phyloP scores from a whole-genome alignment of 331 rosid genomes.

The Acacia pycnantha region DNA sequence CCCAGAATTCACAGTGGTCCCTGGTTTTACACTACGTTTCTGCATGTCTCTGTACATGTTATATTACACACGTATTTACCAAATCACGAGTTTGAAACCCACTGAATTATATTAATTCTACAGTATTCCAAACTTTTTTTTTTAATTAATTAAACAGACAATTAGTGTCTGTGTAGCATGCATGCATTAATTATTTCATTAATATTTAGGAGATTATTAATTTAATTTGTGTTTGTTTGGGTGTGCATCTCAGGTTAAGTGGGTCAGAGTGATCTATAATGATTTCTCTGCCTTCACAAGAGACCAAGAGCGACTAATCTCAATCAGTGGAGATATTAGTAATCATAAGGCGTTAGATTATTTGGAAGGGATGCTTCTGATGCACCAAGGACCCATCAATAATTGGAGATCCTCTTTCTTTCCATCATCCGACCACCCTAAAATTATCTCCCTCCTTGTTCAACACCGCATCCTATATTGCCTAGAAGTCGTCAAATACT shows the following conservation, averaged over 20 bases:
- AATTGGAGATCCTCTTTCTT: conserved; percentile 95
- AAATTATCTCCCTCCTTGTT: conserved; percentile 51
- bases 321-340: conserved; percentile 48
- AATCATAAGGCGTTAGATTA: conserved; percentile 59
- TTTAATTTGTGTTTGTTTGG: background rate
- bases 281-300: conserved; percentile 66
- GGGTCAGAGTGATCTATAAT: conserved; percentile 78
- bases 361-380: conserved; percentile 77
- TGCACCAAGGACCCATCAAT: conserved; percentile 67
- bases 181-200: conserved; percentile 7
- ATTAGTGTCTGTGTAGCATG: background rate
- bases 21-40: conserved; percentile 3
- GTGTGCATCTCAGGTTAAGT: conserved; percentile 58
- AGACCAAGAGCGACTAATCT: conserved; percentile 84
- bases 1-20: background rate
- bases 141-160: background rate
- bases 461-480: conserved; percentile 57
- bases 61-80: background rate
- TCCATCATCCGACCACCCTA: conserved; percentile 63
- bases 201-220: background rate
- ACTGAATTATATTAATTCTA: too few species aligned
- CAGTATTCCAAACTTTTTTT: background rate
- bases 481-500: conserved; percentile 72
- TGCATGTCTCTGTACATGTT: conserved; percentile 15
- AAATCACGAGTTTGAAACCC: background rate